phyloP scores from a whole-genome alignment of 164 flowering plant genomes.

The Vitis vinifera region ASM3070453v1 NC_081805.1:2567001-2567500 shows the following conservation, averaged over 20 bases:
- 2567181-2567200: constrained; percentile 78
- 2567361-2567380: constrained; percentile 54
- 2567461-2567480: background rate
- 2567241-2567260: constrained; percentile 69
- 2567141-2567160: constrained; percentile 83
- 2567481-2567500: background rate
- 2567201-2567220: constrained; percentile 89
- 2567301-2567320: constrained; percentile 40
- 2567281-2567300: constrained; percentile 12
- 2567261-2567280: constrained; percentile 9
- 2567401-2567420: constrained; percentile 58
- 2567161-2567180: constrained; percentile 78
- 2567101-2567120: constrained; percentile 73
- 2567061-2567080: constrained; percentile 77
- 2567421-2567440: constrained; percentile 55
- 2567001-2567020: constrained; percentile 90
- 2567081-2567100: constrained; percentile 68
- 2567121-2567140: constrained; percentile 92
- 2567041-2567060: constrained; percentile 81
- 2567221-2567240: constrained; percentile 80
- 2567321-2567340: constrained; percentile 67
- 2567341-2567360: constrained; percentile 79
- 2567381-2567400: constrained; percentile 70
- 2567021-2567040: constrained; percentile 76
- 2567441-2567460: constrained; percentile 3